A percentile compares a stretch with the other conserved stretches of the same genome.
phyloP scores from a whole-genome alignment of 306 rosid genomes.

The Delonix regia region DNA sequence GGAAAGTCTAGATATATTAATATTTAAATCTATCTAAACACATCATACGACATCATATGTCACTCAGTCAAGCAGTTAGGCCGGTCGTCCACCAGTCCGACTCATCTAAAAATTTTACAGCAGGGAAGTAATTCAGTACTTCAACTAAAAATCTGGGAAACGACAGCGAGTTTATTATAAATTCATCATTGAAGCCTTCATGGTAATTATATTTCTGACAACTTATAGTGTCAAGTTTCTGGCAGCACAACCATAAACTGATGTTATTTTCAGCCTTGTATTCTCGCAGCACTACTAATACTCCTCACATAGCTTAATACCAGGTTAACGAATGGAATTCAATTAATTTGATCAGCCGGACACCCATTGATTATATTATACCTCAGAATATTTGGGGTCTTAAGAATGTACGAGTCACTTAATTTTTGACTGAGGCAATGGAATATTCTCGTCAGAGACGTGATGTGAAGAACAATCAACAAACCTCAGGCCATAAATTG shows the following conservation, averaged over 20 bases:
- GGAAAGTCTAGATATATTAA: conserved; percentile 1
- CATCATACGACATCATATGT: not conserved
- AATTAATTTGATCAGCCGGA: conserved; percentile 19
- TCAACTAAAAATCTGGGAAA: not conserved
- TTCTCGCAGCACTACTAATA: not conserved
- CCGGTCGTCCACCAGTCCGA: not conserved
- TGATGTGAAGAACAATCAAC: not conserved
- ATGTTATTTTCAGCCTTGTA: conserved; percentile 11
- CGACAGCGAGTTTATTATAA: conserved; percentile 18
- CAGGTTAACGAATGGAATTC: not conserved
- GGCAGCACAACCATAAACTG: conserved; percentile 10
- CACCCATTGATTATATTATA: not conserved
- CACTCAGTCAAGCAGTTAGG: conserved; percentile 1
- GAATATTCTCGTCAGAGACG: conserved; percentile 26
- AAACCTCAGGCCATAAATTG: not conserved
- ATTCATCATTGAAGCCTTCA: conserved; percentile 25
- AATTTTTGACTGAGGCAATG: conserved; percentile 4
- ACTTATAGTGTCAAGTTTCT: conserved; percentile 27
- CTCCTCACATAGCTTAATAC: not conserved
- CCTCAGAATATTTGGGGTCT: conserved; percentile 17
- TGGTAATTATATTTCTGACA: not conserved
- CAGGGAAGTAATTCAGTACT: not conserved
- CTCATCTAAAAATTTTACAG: not conserved
- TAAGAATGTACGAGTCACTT: not conserved
- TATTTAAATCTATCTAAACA: conserved; percentile 1